Evolutionary conservation across 345 rosid species (phyloP), one percentile per base, ranked within the genome.

Genomic region (Moringa oleifera): DNA sequence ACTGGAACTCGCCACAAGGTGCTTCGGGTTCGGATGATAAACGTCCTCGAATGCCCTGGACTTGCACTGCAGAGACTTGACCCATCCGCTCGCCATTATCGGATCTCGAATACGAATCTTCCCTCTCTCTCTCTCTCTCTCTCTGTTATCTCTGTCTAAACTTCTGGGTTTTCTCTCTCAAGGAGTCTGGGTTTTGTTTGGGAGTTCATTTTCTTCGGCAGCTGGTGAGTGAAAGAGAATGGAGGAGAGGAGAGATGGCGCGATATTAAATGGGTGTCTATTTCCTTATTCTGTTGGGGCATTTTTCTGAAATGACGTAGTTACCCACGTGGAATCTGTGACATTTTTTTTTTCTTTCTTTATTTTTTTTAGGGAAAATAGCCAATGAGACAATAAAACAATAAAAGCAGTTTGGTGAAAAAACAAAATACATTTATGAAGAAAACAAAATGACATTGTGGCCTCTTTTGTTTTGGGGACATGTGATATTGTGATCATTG

Each of bases 11-110:
- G 89, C 71, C 19, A 84, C 55, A 17, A 76, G 68, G 71, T 60
- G 73, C 53, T 76, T 83, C 0, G 86, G 80, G 28, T 22, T 68
- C 4, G 95, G 88, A 53, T 65, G 81, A 70, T 76, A 73, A 66
- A 90, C 97, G 76, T 94, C 99, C 4, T 94, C 97, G 55, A 77
- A 82, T 24, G 99, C 97, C 68, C 89, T 83, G 0, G 99, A 90
- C 68, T 84, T 94, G 84, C 99, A 94, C 52, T 90, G 97, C 51
- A 89, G 61, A 1, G 97, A 90, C 68, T 90, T 94, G 55, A 94
- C 84, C 99, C 99, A 94, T 57, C 86, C 79, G 55, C 77, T 69
- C 25, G 96, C 91, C 97, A 88, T 90, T 36, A 31, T 45, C 63
- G 53, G 62, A 67, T 57, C 63, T 57, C 31, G 23, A 51, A 51